phyloP scores from a whole-genome alignment of 495 filamentous ascomycete species.

The Hypoxylon lenormandii region DNA sequence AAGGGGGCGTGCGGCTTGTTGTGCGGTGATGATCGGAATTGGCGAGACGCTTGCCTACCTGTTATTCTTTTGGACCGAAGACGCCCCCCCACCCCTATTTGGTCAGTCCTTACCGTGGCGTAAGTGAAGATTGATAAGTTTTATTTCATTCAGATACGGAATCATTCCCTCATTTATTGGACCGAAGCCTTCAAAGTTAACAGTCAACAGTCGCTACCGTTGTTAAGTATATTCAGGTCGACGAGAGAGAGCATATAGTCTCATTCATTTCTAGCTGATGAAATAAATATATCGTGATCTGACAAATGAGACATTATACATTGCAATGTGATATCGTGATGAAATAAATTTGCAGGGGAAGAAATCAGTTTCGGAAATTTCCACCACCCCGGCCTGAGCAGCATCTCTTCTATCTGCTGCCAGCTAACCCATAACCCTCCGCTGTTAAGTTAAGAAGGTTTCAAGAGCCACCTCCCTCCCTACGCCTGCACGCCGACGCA shows the following conservation, averaged over 20 bases:
- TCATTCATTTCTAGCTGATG: background rate
- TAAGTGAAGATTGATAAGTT: no score
- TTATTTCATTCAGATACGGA: no score
- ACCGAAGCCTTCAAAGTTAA: background rate
- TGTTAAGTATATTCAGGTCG: background rate
- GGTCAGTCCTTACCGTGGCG: no score
- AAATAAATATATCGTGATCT: background rate
- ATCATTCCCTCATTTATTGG: no score
- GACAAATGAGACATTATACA: conserved; percentile 3
- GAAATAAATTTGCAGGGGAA: background rate
- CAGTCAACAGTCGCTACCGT: background rate
- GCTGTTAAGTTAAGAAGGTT: no score
- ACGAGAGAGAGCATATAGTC: background rate
- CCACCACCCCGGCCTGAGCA: background rate
- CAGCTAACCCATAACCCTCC: no score
- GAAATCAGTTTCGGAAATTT: background rate
- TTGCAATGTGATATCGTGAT: conserved; percentile 2
- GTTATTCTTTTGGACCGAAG: no score
- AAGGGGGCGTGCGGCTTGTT: no score
- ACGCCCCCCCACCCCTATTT: no score
- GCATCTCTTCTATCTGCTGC: background rate
- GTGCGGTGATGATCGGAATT: background rate
- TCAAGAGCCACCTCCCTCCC: background rate
- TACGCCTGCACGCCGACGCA: conserved; percentile 46
- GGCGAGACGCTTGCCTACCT: no score